Evolutionary conservation across 495 filamentous ascomycete species (phyloP).

Genomic region (Xylaria venustula): DNA sequence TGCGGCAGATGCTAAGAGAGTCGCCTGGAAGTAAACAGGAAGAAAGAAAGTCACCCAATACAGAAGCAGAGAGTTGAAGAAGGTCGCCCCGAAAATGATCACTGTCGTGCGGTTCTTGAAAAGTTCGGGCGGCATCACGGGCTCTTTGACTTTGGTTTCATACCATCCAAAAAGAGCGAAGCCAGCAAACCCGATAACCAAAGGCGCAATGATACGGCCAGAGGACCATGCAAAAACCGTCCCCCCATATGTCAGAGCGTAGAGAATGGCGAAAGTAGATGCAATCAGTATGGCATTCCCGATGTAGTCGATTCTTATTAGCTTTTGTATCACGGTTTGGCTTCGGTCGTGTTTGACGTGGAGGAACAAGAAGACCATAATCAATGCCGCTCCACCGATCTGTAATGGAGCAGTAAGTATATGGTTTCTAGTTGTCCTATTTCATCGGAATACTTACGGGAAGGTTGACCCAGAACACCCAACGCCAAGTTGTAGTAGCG

Average conservation of each 20-base stretch:
- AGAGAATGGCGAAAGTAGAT: conserved; percentile 4
- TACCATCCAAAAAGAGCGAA: conserved; percentile 6
- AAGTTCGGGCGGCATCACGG: conserved; percentile 5
- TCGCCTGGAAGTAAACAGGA: conserved; percentile 40
- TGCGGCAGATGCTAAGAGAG: conserved; percentile 22
- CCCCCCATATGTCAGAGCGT: conserved; percentile 12
- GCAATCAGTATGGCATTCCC: conserved; percentile 10
- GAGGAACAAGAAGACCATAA: conserved; percentile 11
- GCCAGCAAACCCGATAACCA: conserved; percentile 11
- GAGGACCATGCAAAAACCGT: conserved; percentile 8
- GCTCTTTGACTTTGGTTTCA: conserved; percentile 5
- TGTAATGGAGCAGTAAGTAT: background rate
- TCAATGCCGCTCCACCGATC: background rate
- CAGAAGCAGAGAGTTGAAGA: conserved; percentile 6
- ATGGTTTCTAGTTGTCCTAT: background rate
- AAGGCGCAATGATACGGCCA: conserved; percentile 8
- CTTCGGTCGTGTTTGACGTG: conserved; percentile 7
- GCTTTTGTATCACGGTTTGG: background rate
- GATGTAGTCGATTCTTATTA: conserved; percentile 11
- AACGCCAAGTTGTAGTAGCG: background rate
- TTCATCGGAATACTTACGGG: background rate
- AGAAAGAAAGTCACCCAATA: conserved; percentile 38
- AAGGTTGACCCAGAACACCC: conserved; percentile 15
- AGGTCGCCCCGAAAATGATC: background rate
- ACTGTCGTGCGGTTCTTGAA: conserved; percentile 13